Evolutionary conservation across 2,329 filamentous ascomycete genomes (phyloP), one percentile per base, ranked within the genome.

Genomic region (Plenodomus biglobosus): DNA sequence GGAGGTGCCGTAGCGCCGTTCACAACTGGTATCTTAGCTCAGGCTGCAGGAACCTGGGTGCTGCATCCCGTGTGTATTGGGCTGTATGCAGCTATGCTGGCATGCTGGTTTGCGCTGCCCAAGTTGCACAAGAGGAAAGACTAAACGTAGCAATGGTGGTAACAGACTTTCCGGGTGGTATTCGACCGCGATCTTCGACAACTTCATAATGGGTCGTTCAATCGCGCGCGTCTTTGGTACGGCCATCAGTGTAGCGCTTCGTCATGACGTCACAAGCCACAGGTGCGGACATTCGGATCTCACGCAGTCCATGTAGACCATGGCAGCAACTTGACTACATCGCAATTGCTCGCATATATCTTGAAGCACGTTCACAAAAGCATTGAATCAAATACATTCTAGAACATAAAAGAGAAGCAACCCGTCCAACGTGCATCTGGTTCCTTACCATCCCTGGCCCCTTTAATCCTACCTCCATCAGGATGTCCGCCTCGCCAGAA

Each of bases 1-100:
- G 87, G 87, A 0, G 87, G 85, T 19, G 85, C 85, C 0, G 74
- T 86, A 1, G 83, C 83, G 8, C 85, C 85, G 0, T 87, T 88
- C 56, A 75, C 83, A 2, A 87, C 83, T 0, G 85, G 85, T 44
- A 63, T 87, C 22, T 61, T 87, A 30, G 84, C 85, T 1, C 81
- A 87, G 69, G 79, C 76, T 0, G 76, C 75, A 0, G 84, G 84
- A 0, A 84, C 85, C 0, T 87, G 78, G 72, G 85, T 85, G 27
- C 72, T 87, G 62, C 74, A 78, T 72, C 85, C 87, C 0, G 83
- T 90, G 52, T 85, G 83, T 35, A 82, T 90, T 56, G 81, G 73
- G 0, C 63, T 88, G 48, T 89, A 86, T 69, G 76, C 70, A 1
- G 74, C 79, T 2, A 90, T 90, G 87, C 42, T 85, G 38, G 65